Percentiles rank a stretch among this genome's conserved stretches.
phyloP scores from a whole-genome alignment of 2,329 filamentous ascomycete genomes.

The Chaetomium sp. region DNA sequence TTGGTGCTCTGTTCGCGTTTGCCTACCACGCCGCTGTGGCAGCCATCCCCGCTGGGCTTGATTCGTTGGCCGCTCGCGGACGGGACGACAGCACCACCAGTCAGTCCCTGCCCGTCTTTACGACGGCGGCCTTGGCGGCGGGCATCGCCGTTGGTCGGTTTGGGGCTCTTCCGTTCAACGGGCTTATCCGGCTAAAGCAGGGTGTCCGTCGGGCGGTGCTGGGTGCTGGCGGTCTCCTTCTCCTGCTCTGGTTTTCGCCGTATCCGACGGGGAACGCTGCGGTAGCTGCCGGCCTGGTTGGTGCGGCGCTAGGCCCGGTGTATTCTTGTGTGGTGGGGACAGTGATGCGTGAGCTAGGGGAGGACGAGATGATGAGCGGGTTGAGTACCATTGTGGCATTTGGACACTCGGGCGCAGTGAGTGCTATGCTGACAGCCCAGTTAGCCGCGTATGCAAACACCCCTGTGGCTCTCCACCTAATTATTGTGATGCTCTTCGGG shows the following conservation, averaged over 20 bases:
- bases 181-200: background rate
- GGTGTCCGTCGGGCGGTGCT: background rate
- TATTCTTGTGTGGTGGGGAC: conserved; percentile 73
- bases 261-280: conserved; percentile 46
- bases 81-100: background rate
- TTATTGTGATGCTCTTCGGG: background rate
- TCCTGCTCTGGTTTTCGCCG: conserved; percentile 54
- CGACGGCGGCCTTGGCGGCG: background rate
- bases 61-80: conserved; percentile 59
- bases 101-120: background rate
- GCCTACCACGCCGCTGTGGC: conserved; percentile 85
- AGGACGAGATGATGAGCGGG: conserved; percentile 62
- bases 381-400: conserved; percentile 70
- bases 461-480: conserved; percentile 57
- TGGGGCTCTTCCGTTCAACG: background rate
- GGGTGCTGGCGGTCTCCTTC: background rate
- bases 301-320: conserved; percentile 74
- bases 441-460: conserved; percentile 63
- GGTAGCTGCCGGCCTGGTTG: conserved; percentile 70
- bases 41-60: conserved; percentile 82
- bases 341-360: conserved; percentile 37
- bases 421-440: conserved; percentile 68
- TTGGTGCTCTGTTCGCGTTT: conserved; percentile 82
- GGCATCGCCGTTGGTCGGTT: background rate
- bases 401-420: conserved; percentile 68